Conservation (phyloP, 2,329 filamentous ascomycete species). For the Thyridium curvatum region DNA sequence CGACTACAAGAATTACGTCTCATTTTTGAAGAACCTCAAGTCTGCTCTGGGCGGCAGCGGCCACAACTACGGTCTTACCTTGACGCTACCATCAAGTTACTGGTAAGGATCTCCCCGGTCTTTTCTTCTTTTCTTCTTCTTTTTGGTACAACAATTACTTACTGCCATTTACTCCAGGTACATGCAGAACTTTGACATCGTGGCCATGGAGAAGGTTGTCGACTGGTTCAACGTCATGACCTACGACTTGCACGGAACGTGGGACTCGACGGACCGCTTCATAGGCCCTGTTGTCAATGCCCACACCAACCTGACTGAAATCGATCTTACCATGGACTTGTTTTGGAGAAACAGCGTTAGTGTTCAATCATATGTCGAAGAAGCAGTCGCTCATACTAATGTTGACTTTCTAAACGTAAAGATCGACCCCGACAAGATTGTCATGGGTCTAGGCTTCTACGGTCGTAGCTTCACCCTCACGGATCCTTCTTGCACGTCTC, state of each 20-base stretch:
- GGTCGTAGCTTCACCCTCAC: constrained; percentile 16
- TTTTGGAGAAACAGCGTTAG: no score
- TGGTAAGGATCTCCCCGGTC: no score
- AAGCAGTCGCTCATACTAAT: no score
- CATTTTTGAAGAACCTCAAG: constrained; percentile 39
- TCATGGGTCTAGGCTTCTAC: constrained; percentile 34
- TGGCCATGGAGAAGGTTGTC: no score
- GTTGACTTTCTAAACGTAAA: no score
- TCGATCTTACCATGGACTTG: constrained; percentile 21
- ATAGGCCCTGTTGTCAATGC: constrained; percentile 18
- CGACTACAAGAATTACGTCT: constrained; percentile 12
- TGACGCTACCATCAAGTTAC: no score
- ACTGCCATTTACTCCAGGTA: constrained; percentile 4
- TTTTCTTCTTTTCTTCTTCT: no score
- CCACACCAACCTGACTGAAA: constrained; percentile 34
- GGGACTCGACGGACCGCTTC: constrained; percentile 17
- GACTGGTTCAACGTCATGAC: constrained; percentile 28
- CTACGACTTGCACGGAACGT: constrained; percentile 31
- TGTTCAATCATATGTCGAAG: no score
- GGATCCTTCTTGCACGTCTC: constrained; percentile 13
- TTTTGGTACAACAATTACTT: no score
- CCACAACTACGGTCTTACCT: constrained; percentile 1
- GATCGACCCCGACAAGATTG: constrained; percentile 27
- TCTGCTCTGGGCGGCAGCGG: constrained; percentile 1
- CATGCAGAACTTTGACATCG: constrained; percentile 1